A percentile compares a stretch with the other conserved stretches of the same genome.
Conservation (phyloP, 2,329 filamentous ascomycete species). For the Volutella citrinella region DNA sequence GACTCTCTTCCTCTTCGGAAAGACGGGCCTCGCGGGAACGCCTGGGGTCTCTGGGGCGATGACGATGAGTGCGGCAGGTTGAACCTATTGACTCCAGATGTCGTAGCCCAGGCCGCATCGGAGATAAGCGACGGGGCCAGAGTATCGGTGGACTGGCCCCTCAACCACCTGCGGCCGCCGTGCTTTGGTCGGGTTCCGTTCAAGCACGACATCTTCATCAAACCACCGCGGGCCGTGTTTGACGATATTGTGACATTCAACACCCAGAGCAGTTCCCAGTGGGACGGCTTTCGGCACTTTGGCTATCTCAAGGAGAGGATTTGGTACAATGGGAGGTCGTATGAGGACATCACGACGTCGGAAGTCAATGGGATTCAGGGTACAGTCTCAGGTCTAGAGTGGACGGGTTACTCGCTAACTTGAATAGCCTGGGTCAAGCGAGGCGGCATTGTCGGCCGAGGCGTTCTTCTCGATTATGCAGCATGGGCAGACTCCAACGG, state of each 20-base stretch:
- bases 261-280: slow-evolving; percentile 37
- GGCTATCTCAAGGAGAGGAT: slow-evolving; percentile 35
- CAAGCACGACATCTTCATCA: slow-evolving; percentile 27
- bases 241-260: slow-evolving; percentile 34
- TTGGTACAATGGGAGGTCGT: slow-evolving; percentile 33
- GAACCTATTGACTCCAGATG: slow-evolving; percentile 46
- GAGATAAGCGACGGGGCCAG: slow-evolving; percentile 29
- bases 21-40: slow-evolving; percentile 48
- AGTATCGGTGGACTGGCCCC: slow-evolving; percentile 33
- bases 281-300: slow-evolving; percentile 38
- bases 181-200: slow-evolving; percentile 31
- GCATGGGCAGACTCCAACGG: slow-evolving; percentile 39
- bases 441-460: slow-evolving; percentile 47
- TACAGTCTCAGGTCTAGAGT: slow-evolving; percentile 3
- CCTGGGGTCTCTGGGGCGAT: slow-evolving; percentile 54
- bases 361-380: slow-evolving; percentile 28
- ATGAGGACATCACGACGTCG: slow-evolving; percentile 41
- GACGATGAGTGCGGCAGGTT: slow-evolving; percentile 52
- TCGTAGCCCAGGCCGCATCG: slow-evolving; percentile 19
- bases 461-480: slow-evolving; percentile 51
- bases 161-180: slow-evolving; percentile 29
- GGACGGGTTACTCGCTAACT: not conserved
- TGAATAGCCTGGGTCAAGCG: slow-evolving; percentile 27
- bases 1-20: slow-evolving; percentile 47
- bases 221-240: slow-evolving; percentile 26